Evolutionary conservation across 805 yeast genomes (phyloP).

Genomic region (Barnettozyma populi): DNA sequence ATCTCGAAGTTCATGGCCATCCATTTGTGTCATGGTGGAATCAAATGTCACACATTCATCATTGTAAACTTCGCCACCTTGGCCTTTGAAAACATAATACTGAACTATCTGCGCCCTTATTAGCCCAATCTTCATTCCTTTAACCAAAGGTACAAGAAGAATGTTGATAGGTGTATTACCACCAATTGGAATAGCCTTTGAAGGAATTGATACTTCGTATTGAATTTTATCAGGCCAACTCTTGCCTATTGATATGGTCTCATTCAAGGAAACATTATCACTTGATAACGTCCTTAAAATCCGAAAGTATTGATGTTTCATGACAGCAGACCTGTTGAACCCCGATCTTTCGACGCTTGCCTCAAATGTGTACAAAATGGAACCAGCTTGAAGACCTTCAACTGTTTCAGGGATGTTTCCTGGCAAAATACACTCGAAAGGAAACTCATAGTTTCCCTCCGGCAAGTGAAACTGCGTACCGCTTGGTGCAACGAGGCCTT

Average conservation of each 20-base stretch:
- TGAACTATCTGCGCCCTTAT: conserved; percentile 66
- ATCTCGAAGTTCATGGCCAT: conserved; percentile 38
- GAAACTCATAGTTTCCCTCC: conserved; percentile 80
- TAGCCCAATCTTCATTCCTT: conserved; percentile 68
- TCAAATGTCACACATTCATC: conserved; percentile 60
- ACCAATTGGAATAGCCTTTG: conserved; percentile 85
- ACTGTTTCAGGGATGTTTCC: conserved; percentile 78
- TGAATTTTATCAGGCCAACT: conserved; percentile 89
- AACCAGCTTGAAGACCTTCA: conserved; percentile 81
- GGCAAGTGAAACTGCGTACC: conserved; percentile 37
- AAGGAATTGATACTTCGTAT: conserved; percentile 78
- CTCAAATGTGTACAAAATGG: conserved; percentile 64
- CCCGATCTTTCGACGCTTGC: conserved; percentile 66
- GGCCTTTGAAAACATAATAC: conserved; percentile 52
- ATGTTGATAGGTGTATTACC: conserved; percentile 64
- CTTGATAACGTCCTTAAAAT: conserved; percentile 78
- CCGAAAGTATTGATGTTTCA: conserved; percentile 53
- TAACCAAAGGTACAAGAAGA: conserved; percentile 68
- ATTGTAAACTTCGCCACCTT: conserved; percentile 46
- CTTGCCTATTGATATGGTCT: conserved; percentile 85
- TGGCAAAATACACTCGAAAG: conserved; percentile 77
- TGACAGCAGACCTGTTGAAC: conserved; percentile 46
- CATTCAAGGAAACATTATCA: conserved; percentile 66
- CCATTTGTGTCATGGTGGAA: conserved; percentile 38
- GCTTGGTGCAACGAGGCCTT: conserved; percentile 17